These are phyloP conservation scores for Zymoseptoria brevis DNA, from an alignment of 2,329 filamentous ascomycete species.

Conservation along the genomic window DNA sequence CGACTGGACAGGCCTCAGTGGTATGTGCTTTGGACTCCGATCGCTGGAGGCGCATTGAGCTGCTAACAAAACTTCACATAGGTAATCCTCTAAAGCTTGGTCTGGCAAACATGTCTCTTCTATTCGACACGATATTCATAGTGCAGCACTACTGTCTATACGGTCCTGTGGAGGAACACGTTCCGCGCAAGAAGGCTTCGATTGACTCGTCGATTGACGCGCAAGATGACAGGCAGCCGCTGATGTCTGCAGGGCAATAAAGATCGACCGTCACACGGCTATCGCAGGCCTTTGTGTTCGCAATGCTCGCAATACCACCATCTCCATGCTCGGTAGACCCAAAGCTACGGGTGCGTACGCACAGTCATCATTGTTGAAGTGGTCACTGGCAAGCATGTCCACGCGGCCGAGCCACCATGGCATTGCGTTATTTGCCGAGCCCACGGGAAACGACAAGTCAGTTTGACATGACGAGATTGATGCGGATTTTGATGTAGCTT, in stretches of 20 bases:
- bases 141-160: conserved; percentile 84
- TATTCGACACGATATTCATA: conserved; percentile 83
- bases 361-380: background rate
- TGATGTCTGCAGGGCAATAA: background rate
- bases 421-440: background rate
- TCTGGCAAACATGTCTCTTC: conserved; percentile 67
- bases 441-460: background rate
- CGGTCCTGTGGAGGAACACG: conserved; percentile 22
- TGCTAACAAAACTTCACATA: background rate
- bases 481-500: background rate
- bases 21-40: conserved; percentile 47
- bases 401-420: background rate
- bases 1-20: conserved; percentile 85
- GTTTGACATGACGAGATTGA: background rate
- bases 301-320: background rate
- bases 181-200: background rate
- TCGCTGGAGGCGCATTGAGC: conserved; percentile 33
- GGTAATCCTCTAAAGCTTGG: background rate
- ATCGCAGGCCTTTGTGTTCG: background rate
- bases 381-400: background rate
- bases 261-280: background rate
- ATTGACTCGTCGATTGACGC: background rate
- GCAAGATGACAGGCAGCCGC: background rate
- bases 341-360: background rate
- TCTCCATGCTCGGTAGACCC: background rate